Conservation (phyloP, 1,139 yeast genomes). For the Spathaspora sp. region DNA sequence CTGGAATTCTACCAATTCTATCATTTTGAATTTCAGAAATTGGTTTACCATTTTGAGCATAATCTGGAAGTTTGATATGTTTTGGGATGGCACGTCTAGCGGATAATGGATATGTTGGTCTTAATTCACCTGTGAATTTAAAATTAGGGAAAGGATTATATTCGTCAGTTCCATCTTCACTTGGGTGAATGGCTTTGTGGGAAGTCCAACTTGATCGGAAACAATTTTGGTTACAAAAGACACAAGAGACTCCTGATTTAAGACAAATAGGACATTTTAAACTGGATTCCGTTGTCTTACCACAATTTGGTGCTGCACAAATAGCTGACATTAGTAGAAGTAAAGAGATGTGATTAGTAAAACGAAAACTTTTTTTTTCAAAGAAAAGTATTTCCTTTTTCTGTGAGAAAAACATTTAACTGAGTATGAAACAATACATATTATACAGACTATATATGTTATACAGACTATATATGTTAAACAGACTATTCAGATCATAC, state of each 20-base stretch:
- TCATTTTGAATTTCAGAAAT: conserved; percentile 73
- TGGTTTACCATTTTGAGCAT: conserved; percentile 81
- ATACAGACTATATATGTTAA: too few species aligned
- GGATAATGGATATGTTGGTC: conserved; percentile 80
- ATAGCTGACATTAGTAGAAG: conserved; percentile 13
- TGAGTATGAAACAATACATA: too few species aligned
- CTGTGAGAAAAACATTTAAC: background rate
- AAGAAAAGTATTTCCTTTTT: background rate
- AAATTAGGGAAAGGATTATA: conserved; percentile 88
- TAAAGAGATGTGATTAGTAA: background rate
- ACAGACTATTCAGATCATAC: too few species aligned
- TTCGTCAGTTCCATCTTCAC: conserved; percentile 45
- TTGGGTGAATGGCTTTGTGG: conserved; percentile 53
- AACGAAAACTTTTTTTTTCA: background rate
- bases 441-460: too few species aligned
- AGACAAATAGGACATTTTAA: conserved; percentile 92
- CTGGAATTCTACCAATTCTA: conserved; percentile 63
- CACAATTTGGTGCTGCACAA: conserved; percentile 82
- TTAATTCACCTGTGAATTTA: conserved; percentile 68
- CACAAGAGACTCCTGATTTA: conserved; percentile 59
- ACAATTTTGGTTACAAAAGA: conserved; percentile 84
- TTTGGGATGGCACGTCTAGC: conserved; percentile 72
- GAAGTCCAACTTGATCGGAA: conserved; percentile 71
- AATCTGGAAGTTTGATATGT: conserved; percentile 76
- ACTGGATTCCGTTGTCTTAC: conserved; percentile 70